These are phyloP conservation scores for Epicoccum sorghinum DNA, from an alignment of 2,329 filamentous ascomycete species.

Conservation along the genomic window DNA sequence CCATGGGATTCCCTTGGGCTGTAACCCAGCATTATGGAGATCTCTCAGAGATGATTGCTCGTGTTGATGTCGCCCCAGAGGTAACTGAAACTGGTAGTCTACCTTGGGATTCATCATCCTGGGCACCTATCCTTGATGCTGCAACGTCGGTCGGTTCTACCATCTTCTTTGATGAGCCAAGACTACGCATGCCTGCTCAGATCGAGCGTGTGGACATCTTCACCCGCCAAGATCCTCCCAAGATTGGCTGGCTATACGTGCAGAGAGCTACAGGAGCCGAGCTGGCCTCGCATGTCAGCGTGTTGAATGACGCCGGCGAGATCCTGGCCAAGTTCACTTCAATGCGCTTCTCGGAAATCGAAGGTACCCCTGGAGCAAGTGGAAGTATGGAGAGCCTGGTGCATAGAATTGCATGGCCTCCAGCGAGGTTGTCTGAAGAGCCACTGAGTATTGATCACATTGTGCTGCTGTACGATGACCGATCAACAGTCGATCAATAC, in stretches of 20 bases:
- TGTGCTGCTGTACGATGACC: constrained; percentile 24
- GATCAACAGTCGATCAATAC: constrained; percentile 7
- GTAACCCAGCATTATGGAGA: constrained; percentile 49
- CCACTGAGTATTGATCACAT: constrained; percentile 31
- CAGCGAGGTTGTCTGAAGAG: constrained; percentile 40
- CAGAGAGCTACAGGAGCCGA: constrained; percentile 23
- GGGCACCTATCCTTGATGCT: constrained; percentile 50
- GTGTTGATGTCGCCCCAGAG: constrained; percentile 44
- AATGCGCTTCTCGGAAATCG: constrained; percentile 33
- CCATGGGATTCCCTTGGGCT: constrained; percentile 51
- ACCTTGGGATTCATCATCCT: constrained; percentile 42
- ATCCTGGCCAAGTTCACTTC: constrained; percentile 32
- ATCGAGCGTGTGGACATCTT: constrained; percentile 35
- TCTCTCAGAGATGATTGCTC: constrained; percentile 48
- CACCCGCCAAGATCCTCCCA: constrained; percentile 30
- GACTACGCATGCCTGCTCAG: constrained; percentile 46
- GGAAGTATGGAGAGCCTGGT: constrained; percentile 43
- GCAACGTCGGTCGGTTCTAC: constrained; percentile 52
- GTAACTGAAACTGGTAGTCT: constrained; percentile 2
- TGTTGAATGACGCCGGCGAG: constrained; percentile 14
- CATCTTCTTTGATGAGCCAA: constrained; percentile 45
- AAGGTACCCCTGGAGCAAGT: constrained; percentile 23
- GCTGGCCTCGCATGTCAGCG: constrained; percentile 9
- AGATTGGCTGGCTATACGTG: constrained; percentile 45
- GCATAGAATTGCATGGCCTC: constrained; percentile 49